Conservation (phyloP, 2,329 filamentous ascomycete species). For the Lasiodiplodia citricola region DNA sequence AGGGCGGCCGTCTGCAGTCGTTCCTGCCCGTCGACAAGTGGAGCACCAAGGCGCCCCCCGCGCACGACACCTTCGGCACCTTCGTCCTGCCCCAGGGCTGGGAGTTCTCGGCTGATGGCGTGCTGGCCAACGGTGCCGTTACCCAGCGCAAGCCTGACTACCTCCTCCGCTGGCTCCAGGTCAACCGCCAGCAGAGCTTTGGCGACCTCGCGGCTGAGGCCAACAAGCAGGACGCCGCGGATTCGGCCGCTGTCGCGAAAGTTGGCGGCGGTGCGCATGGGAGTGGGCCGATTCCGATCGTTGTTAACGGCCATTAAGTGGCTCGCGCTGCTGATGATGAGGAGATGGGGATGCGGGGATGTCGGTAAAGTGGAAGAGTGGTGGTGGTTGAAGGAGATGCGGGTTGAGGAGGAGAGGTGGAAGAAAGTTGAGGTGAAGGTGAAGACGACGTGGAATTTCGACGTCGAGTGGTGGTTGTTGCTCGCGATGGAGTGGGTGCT, state of each 20-base stretch:
- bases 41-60: slow-evolving; percentile 14
- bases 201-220: slow-evolving; percentile 16
- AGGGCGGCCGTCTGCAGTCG: background rate
- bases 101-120: slow-evolving; percentile 20
- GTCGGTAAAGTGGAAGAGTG: background rate
- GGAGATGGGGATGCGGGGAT: background rate
- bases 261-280: slow-evolving; percentile 11
- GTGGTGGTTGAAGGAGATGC: slow-evolving; percentile 9
- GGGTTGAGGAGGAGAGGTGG: background rate
- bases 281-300: background rate
- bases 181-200: slow-evolving; percentile 26
- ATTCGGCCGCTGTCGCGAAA: background rate
- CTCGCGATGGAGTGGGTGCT: background rate
- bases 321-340: background rate
- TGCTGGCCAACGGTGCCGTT: slow-evolving; percentile 7
- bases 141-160: slow-evolving; percentile 23
- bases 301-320: slow-evolving; percentile 19
- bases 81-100: slow-evolving; percentile 19
- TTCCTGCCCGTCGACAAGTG: slow-evolving; percentile 19
- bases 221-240: background rate
- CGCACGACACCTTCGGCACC: slow-evolving; percentile 23
- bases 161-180: slow-evolving; percentile 27
- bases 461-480: background rate
- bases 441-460: background rate
- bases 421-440: background rate